Percentiles rank a stretch among this genome's conserved stretches.
phyloP scores from a whole-genome alignment of 495 filamentous ascomycete genomes.

The Friedmanniomyces simplex region DNA sequence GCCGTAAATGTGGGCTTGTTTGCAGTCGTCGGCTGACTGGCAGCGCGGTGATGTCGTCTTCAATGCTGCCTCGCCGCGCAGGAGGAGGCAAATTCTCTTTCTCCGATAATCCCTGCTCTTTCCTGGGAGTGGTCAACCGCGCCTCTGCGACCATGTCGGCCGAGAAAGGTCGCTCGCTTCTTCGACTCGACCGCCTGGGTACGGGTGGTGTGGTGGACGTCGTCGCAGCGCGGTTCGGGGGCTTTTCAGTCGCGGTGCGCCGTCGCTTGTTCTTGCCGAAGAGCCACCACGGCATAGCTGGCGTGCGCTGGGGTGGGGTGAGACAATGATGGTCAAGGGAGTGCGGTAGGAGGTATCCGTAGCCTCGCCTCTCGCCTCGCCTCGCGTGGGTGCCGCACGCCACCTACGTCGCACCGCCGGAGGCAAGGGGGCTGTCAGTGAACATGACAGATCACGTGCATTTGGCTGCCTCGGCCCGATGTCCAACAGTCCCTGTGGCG shows the following conservation, averaged over 20 bases:
- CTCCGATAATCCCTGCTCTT: neutral
- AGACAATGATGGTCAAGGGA: neutral
- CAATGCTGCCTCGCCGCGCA: constrained; percentile 18
- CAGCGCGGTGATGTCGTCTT: constrained; percentile 35
- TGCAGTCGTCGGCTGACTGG: constrained; percentile 23
- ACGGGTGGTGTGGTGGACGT: neutral
- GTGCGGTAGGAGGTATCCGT: too few relatives aligned
- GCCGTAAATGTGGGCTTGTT: constrained; percentile 32
- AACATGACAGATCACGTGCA: too few relatives aligned
- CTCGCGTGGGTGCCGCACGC: too few relatives aligned
- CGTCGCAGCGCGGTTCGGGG: neutral
- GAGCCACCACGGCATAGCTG: constrained; percentile 12
- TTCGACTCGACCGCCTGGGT: neutral
- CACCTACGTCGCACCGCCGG: too few relatives aligned
- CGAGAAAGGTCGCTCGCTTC: neutral
- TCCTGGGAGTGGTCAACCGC: neutral
- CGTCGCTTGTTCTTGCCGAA: constrained; percentile 9
- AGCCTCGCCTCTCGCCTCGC: too few relatives aligned
- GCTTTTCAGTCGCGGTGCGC: neutral
- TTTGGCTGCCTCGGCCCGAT: too few relatives aligned
- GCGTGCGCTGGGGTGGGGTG: neutral
- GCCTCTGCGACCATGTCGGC: constrained; percentile 6
- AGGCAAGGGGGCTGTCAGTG: too few relatives aligned
- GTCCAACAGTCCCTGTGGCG: too few relatives aligned
- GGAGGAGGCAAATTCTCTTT: constrained; percentile 14